Evolutionary conservation across 2,329 filamentous ascomycete genomes (phyloP).

Genomic region (Monilinia laxa): DNA sequence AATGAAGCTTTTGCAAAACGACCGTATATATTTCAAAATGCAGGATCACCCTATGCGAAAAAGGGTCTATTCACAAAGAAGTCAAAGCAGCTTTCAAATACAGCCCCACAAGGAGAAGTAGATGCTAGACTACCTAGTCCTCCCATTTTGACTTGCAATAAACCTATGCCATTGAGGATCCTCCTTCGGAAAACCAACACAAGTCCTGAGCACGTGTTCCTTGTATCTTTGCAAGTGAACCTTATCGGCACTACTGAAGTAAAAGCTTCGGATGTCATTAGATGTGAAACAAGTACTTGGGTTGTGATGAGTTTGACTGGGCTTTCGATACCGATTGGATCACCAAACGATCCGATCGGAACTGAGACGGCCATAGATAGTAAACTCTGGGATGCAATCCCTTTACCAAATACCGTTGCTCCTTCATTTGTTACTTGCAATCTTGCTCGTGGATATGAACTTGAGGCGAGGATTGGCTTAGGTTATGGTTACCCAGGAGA

Average conservation of each 20-base stretch:
- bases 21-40: conserved; percentile 56
- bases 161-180: conserved; percentile 77
- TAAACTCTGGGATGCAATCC: conserved; percentile 67
- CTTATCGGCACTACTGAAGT: conserved; percentile 79
- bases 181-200: conserved; percentile 74
- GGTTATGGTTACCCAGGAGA: conserved; percentile 64
- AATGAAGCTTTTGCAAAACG: conserved; percentile 85
- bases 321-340: conserved; percentile 69
- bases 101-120: conserved; percentile 71
- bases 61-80: conserved; percentile 38
- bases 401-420: conserved; percentile 80
- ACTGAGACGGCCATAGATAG: conserved; percentile 69
- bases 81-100: conserved; percentile 39
- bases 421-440: conserved; percentile 91
- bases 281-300: conserved; percentile 72
- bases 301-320: conserved; percentile 70
- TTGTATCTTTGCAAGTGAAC: conserved; percentile 78
- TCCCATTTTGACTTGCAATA: conserved; percentile 83
- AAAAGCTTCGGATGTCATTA: conserved; percentile 70
- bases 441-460: conserved; percentile 74
- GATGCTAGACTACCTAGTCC: conserved; percentile 82
- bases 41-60: conserved; percentile 39
- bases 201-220: conserved; percentile 66
- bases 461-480: conserved; percentile 79
- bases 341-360: conserved; percentile 56